phyloP scores from a whole-genome alignment of 176 grass and related monocot genomes.

The Saccharum spontaneum region DNA sequence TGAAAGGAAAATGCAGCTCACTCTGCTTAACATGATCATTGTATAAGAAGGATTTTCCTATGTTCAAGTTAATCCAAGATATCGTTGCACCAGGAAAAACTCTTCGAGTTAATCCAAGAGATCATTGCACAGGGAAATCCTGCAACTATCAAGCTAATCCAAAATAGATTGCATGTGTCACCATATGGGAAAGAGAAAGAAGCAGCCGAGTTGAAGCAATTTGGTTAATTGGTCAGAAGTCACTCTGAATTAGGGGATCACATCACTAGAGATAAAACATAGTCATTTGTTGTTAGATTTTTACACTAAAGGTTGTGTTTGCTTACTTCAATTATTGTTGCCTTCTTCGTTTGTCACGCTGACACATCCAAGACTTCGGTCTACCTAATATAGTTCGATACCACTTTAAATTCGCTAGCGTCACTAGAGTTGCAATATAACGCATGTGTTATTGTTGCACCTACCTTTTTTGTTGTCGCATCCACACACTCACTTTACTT shows the following conservation, averaged over 20 bases:
- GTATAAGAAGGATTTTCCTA: not conserved
- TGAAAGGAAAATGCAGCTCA: not conserved
- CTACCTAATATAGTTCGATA: not conserved
- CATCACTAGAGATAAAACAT: not conserved
- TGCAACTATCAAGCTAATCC: not conserved
- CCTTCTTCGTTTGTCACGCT: not conserved
- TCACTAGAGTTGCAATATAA: not conserved
- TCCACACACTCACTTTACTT: not conserved
- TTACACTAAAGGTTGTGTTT: not conserved
- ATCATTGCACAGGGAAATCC: not conserved
- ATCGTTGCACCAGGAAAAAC: not conserved
- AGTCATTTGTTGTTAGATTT: not conserved
- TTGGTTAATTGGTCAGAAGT: not conserved
- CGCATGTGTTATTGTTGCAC: not conserved
- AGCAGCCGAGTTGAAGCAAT: not conserved
- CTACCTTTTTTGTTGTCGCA: not conserved
- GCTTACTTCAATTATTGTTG: not conserved
- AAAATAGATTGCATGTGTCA: not conserved
- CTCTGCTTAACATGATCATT: not conserved
- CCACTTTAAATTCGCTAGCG: not conserved
- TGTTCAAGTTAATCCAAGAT: not conserved
- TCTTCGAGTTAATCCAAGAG: not conserved
- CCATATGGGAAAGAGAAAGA: not conserved
- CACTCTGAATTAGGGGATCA: not conserved
- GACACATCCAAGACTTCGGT: not conserved